Evolutionary conservation across 148 eudicot genomes (phyloP).

Genomic region (Talinum fruticosum): DNA sequence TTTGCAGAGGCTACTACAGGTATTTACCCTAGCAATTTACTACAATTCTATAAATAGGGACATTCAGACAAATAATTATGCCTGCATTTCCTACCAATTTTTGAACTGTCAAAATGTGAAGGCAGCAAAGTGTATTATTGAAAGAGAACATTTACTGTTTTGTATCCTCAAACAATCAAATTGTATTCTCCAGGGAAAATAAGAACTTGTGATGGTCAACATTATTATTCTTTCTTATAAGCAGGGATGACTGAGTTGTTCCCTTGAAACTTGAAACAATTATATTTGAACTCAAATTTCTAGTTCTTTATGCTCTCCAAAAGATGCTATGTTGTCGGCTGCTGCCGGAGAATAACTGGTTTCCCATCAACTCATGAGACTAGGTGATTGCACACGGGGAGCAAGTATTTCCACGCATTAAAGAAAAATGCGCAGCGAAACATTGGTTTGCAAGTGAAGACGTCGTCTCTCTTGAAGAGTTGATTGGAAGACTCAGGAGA

Average conservation of each 20-base stretch:
- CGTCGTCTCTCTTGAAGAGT: conserved; percentile 67
- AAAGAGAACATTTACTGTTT: background rate
- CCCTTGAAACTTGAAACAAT: background rate
- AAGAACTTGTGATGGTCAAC: background rate
- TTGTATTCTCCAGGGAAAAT: background rate
- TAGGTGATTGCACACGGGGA: conserved; percentile 95
- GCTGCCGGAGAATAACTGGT: background rate
- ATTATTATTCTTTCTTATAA: background rate
- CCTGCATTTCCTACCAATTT: background rate
- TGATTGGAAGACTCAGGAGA: conserved; percentile 75
- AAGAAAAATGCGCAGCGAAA: conserved; percentile 74
- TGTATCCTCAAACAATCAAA: background rate
- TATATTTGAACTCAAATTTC: background rate
- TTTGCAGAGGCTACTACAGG: conserved; percentile 94
- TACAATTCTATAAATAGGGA: background rate
- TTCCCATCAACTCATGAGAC: conserved; percentile 3
- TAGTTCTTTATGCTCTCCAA: background rate
- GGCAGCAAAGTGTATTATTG: background rate
- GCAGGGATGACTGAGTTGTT: background rate
- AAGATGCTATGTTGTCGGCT: background rate
- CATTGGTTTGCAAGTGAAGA: conserved; percentile 75
- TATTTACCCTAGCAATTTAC: conserved; percentile 24
- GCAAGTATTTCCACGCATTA: conserved; percentile 93
- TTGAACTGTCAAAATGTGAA: background rate
- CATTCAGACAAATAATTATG: background rate